Evolutionary conservation across 2,329 filamentous ascomycete genomes (phyloP), one percentile per base, ranked within the genome.

Genomic region (Fusarium algeriense): DNA sequence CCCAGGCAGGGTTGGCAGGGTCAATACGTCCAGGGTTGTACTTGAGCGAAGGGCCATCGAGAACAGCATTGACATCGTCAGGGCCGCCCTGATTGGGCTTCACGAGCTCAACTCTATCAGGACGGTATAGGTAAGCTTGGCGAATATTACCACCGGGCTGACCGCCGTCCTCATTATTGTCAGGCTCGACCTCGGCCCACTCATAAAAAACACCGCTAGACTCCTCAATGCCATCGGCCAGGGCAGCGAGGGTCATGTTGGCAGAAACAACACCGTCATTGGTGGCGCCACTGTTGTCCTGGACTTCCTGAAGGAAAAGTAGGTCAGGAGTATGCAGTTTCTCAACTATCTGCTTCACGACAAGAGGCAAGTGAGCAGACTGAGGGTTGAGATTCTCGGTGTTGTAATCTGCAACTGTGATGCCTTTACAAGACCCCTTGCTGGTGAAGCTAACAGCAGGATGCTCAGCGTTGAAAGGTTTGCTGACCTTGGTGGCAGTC

Each of bases 121-220:
- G 84, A 41, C 90, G 88, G 85, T 92, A 93, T 14, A 93, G 83
- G 80, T 92, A 93, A 0, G 90, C 91, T 49, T 84, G 83, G 46
- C 91, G 91, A 79, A 93, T 93, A 82, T 93, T 93, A 40, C 90
- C 91, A 17, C 91, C 91, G 3, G 90, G 88, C 67, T 88, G 81
- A 37, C 91, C 91, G 63, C 91, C 91, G 70, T 93, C 90, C 67
- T 85, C 73, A 78, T 87, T 84, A 77, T 92, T 82, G 37, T 85
- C 80, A 4, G 91, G 91, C 45, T 82, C 83, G 60, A 93, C 85
- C 69, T 89, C 86, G 32, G 85, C 82, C 75, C 86, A 93, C 43
- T 83, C 80, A 80, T 93, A 93, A 13, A 84, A 79, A 3, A 87
- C 82, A 28, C 85, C 86, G 40, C 82, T 83, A 13, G 84, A 80